These are phyloP conservation scores for Neurospora sp. DNA, from an alignment of 495 filamentous ascomycete genomes.

Conservation along the genomic window DNA sequence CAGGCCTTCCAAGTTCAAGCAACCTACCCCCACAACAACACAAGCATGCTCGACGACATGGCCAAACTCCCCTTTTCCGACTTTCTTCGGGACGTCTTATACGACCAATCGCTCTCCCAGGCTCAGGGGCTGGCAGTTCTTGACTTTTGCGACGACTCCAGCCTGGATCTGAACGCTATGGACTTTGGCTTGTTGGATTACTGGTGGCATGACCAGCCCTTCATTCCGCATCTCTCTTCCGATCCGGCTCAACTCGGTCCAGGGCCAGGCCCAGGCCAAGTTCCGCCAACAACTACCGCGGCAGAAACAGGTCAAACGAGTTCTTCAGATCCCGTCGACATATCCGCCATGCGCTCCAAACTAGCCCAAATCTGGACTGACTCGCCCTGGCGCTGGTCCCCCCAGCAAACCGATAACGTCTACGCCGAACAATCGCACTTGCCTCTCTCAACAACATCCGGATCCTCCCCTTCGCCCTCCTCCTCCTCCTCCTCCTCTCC, in stretches of 20 bases:
- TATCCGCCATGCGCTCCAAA: slow-evolving; percentile 21
- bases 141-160: slow-evolving; percentile 42
- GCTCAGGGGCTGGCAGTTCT: slow-evolving; percentile 28
- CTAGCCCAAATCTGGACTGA: slow-evolving; percentile 30
- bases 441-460: slow-evolving; percentile 20
- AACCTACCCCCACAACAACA: slow-evolving; percentile 6
- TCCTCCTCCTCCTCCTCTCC: background rate
- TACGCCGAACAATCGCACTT: slow-evolving; percentile 46
- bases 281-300: background rate
- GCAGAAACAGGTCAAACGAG: background rate
- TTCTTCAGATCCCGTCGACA: slow-evolving; percentile 21
- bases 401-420: slow-evolving; percentile 37
- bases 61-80: slow-evolving; percentile 21
- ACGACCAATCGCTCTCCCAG: slow-evolving; percentile 22
- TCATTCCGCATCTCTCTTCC: background rate
- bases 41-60: slow-evolving; percentile 8
- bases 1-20: background rate
- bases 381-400: slow-evolving; percentile 48
- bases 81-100: slow-evolving; percentile 28
- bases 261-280: background rate
- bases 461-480: background rate
- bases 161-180: slow-evolving; percentile 49
- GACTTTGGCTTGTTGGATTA: slow-evolving; percentile 50
- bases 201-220: slow-evolving; percentile 19
- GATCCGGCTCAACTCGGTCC: background rate